Evolutionary conservation across 148 eudicot species (phyloP), one percentile per base, ranked within the genome.

Genomic region (Amaranthus cruentus): DNA sequence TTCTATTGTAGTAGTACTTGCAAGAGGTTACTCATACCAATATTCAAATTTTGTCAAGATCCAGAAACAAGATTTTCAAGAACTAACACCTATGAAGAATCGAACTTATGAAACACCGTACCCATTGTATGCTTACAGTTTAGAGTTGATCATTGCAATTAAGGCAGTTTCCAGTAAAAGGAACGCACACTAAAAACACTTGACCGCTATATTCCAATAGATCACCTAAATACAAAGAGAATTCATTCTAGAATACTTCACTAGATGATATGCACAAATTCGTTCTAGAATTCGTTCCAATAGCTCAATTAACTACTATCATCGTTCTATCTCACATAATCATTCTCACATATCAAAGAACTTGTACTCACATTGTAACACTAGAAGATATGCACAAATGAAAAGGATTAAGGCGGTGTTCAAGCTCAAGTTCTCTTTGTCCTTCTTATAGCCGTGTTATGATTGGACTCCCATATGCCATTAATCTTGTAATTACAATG

Each of bases 361-460:
- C 6, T 14, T 8, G 49, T 44, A 10, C 47, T 53, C 70, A 70
- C 50, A 56, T 44, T 69, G 51, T 15, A 46, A 50, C 55, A n/a
- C 74, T 48, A 43, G 12, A 18, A 3, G 18, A 44, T 68, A 76
- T 4, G 52, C 5, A 76, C 6, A 46, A 53, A 6, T 55, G 38
- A 61, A 44, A 10, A 71, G 49, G 14, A 48, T 49, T 54, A 48
- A 12, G 47, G 21, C 38, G 9, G 11, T 52, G 49, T 55, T 58
- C 63, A 69, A 52, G 13, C 52, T 18, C 61, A 49, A 68, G 51
- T 76, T 21, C 74, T 69, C 12, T 38, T 42, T 12, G 15, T 42
- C 69, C 70, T 47, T 74, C 47, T 55, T 21, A 46, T 46, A 65
- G 51, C 55, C 38, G 14, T 13, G 8, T 11, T 51, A 21, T 14